Evolutionary conservation across 2,329 filamentous ascomycete genomes (phyloP).

Genomic region (Penicillium janthinellum): DNA sequence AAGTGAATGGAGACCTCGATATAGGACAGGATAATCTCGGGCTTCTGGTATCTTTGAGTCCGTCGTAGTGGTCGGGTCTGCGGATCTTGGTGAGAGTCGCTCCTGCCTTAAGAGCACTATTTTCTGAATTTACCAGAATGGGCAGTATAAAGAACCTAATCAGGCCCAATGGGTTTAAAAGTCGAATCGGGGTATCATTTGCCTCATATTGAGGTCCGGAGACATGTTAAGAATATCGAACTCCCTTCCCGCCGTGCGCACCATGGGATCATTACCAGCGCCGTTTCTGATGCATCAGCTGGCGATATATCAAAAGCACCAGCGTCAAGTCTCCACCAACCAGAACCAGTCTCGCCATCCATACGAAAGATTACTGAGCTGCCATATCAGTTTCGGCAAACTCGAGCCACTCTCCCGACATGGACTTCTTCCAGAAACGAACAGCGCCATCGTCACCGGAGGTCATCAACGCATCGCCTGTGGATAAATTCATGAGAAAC

Average conservation of each 20-base stretch:
- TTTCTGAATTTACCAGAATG: neutral
- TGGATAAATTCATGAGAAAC: constrained; percentile 6
- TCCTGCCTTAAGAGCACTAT: constrained; percentile 10
- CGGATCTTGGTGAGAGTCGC: constrained; percentile 8
- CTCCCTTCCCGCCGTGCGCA: neutral
- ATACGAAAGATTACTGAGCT: constrained; percentile 29
- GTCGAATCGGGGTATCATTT: constrained; percentile 28
- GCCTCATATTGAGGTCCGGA: neutral
- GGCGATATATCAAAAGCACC: neutral
- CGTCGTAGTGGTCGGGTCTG: neutral
- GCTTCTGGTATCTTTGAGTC: no score
- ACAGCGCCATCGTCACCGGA: constrained; percentile 47
- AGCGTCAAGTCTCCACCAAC: neutral
- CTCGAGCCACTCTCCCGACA: constrained; percentile 49
- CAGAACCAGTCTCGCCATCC: neutral
- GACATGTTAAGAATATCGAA: neutral
- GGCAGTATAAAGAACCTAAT: neutral
- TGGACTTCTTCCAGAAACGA: constrained; percentile 48
- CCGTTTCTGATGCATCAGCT: neutral
- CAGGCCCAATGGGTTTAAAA: neutral
- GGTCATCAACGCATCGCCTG: constrained; percentile 48
- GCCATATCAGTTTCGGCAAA: constrained; percentile 47
- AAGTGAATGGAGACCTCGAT: constrained; percentile 7
- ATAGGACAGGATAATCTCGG: neutral
- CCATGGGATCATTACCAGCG: neutral